Conservation (phyloP, 495 filamentous ascomycete species). For the Darksidea phi region DNA sequence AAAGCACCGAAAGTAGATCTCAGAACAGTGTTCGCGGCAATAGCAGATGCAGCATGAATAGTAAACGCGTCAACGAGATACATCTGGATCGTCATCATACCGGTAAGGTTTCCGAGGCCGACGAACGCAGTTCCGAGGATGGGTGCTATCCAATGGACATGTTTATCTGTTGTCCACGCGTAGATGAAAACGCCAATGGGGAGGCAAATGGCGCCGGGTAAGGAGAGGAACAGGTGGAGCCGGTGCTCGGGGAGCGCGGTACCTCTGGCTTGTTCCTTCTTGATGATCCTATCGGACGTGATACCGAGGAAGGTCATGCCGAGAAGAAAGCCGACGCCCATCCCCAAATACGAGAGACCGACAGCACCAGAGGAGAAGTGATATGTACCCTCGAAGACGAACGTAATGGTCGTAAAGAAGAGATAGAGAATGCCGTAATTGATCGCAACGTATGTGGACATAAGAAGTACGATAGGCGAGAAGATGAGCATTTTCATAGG, state of each 20-base stretch:
- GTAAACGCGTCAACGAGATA: constrained; percentile 44
- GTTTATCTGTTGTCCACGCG: constrained; percentile 40
- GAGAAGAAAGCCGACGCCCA: constrained; percentile 41
- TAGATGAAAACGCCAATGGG: constrained; percentile 45
- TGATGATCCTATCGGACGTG: constrained; percentile 39
- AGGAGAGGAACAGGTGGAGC: constrained; percentile 37
- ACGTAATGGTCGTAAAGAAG: constrained; percentile 47
- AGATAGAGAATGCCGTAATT: constrained; percentile 45
- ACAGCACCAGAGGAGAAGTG: constrained; percentile 40
- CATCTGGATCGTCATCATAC: constrained; percentile 45
- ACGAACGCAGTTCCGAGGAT: constrained; percentile 42
- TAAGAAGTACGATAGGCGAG: constrained; percentile 44
- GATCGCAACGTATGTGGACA: constrained; percentile 42
- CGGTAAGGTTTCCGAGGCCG: constrained; percentile 40
- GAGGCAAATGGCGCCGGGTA: constrained; percentile 39
- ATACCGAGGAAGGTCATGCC: constrained; percentile 39
- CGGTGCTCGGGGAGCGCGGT: constrained; percentile 44
- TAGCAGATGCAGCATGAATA: constrained; percentile 42
- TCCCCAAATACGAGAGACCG: constrained; percentile 42
- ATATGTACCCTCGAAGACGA: constrained; percentile 46
- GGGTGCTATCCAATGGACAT: constrained; percentile 44
- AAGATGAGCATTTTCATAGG: constrained; percentile 45
- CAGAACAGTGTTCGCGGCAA: constrained; percentile 44
- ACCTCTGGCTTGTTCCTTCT: constrained; percentile 37
- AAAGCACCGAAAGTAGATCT: constrained; percentile 41